Evolutionary conservation across 2,329 filamentous ascomycete species (phyloP).

Genomic region (Huntiella savannae): DNA sequence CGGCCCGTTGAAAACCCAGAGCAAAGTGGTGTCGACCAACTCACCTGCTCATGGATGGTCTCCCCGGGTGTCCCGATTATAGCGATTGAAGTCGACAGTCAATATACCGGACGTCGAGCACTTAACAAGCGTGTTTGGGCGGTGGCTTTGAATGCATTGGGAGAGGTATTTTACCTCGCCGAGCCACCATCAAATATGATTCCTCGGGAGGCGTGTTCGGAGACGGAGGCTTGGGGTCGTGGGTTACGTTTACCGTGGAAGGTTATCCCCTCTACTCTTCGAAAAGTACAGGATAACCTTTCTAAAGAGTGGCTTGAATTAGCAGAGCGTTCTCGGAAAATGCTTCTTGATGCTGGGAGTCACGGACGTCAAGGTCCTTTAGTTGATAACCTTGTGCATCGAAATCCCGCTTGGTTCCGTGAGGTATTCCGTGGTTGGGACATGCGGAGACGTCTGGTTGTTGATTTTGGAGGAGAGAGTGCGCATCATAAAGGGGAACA

Average conservation of each 20-base stretch:
- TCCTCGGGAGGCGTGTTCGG: background rate
- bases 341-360: background rate
- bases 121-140: constrained; percentile 62
- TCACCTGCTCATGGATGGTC: constrained; percentile 76
- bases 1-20: constrained; percentile 26
- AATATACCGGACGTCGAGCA: constrained; percentile 53
- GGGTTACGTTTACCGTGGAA: background rate
- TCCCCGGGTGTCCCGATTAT: constrained; percentile 88
- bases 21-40: constrained; percentile 50
- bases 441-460: constrained; percentile 68
- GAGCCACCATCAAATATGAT: constrained; percentile 30
- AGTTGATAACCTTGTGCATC: background rate
- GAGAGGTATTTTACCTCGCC: constrained; percentile 73
- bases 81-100: constrained; percentile 64
- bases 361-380: background rate
- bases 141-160: constrained; percentile 82
- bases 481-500: constrained; percentile 57
- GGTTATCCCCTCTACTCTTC: background rate
- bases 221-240: background rate
- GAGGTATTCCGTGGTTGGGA: constrained; percentile 73
- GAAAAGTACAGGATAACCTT: background rate
- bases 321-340: background rate
- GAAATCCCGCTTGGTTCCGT: constrained; percentile 47
- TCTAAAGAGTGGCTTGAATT: background rate
- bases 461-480: constrained; percentile 76